Evolutionary conservation across 768 basidiomycete genomes (phyloP), one percentile per base, ranked within the genome.

Genomic region (Coprinopsis marcescibilis): DNA sequence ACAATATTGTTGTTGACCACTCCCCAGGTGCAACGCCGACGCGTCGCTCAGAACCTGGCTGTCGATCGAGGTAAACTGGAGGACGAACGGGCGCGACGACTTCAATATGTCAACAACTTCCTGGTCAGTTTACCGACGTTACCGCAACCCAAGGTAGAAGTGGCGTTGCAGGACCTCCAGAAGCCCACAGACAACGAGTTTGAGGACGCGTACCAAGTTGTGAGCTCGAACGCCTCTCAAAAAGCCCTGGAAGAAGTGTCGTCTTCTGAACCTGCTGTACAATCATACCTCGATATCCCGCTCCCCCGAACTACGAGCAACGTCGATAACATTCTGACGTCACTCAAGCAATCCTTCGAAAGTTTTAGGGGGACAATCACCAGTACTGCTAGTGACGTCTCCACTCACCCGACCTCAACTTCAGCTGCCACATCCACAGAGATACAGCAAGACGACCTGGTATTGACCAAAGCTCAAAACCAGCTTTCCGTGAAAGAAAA

Each of bases 401-500:
- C 14, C 14, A 5, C 7, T 14, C 3, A 5, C 14, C 19, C 17
- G 11, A 36, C 45, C 13, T 12, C 20, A 24, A 4, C 20, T 25
- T 5, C 8, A 6, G 1, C 25, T 1, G 23, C 11, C 1, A 15
- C 40, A 1, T n/a, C 20, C 21, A 27, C 30, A 11, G 30, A 20
- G 10, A 27, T 20, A 15, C 19, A 25, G 24, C 11, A 13, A 36
- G 30, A 46, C 8, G 40, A 46, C 4, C 14, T 17, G 3, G 17
- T 47, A 11, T 23, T 46, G 25, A 46, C 45, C 24, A 46, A 43
- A 43, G 68, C 68, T 4, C 76, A 76, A 39, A 67, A 64, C 19
- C 59, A 78, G 48, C 69, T 89, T 33, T 73, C 72, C 2, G 47
- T 75, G 2, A 77, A 82, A 34, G 87, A 89, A 60, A 77, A 76